Evolutionary conservation across 1,284 basidiomycete genomes (phyloP), one percentile per base, ranked within the genome.

Genomic region (Cystobasidium sp.): DNA sequence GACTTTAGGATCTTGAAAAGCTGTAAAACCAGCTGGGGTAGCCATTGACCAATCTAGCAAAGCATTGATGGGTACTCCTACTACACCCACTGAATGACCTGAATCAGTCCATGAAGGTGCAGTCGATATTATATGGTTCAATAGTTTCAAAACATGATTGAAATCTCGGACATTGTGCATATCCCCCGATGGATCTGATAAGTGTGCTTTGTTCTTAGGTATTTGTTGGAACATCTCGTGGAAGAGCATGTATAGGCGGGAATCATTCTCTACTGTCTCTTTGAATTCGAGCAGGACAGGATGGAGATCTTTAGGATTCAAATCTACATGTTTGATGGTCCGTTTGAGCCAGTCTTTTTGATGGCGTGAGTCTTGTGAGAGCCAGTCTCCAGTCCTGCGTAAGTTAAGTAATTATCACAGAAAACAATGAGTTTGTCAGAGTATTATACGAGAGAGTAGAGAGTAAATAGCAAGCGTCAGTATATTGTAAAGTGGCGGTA

Each of bases 31-130:
- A 14, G 84, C 84, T 1, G 79, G 78, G 0, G 86, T 86, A 18
- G 82, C 84, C 85, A 86, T 86, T 0, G 84, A 84, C 84, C 84
- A 85, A 70, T 85, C 82, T 47, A 87, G 79, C 64, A 86, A 79
- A 1, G 84, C 84, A 70, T 84, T 84, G 72, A 86, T 82, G 7
- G 86, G 85, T 22, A 68, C 82, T 24, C 83, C 84, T 31, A 85
- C 83, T 16, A 84, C 71, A 20, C 81, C 82, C 5, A 74, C 71
- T 31, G 80, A 80, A 44, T 84, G 76, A 14, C 81, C 82, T 46
- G 63, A 22, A 51, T 74, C 71, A 22, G 71, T 58, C 71, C 81
- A 86, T 3, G 75, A 76, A 0, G 85, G 85, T 0, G 85, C 84
- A 43, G 82, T 82, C 1, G 72, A 77, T 31, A 87, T 79, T 75